Evolutionary conservation across 495 filamentous ascomycete species (phyloP), one percentile per base, ranked within the genome.

Genomic region (Xylaria venustula): DNA sequence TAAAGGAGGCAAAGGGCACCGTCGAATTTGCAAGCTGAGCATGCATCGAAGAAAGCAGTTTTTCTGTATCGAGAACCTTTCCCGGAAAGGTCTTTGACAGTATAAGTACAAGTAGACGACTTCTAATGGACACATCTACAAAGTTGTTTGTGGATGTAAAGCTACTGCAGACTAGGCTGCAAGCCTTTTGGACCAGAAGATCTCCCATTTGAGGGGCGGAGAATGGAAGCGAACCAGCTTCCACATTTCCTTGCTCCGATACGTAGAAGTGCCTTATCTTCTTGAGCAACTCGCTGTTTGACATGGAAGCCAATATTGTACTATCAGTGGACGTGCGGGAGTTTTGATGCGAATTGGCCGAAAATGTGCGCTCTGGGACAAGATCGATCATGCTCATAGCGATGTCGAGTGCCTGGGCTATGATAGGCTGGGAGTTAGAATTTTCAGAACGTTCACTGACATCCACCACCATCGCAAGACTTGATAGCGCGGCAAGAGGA

Each of bases 321-420:
- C 61, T 55, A 45, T 72, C 65, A 42, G 76, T 74, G 8, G 70
- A 66, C 17, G 64, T 63, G 20, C 64, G 57, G 17, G 67, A 34
- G 61, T 66, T 70, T 32, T 63, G 56, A 40, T 58, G 64, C 12
- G 67, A 63, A 37, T 63, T 61, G n/a, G 62, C 71, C 30, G 80
- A 77, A 65, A 95, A 93, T 9, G 86, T 84, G 58, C 87, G 78
- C 58, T 90, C 87, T 14, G 90, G 90, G 14, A 92, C 78, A 20
- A 93, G 72, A 4, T 87, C 84, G 37, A 89, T 72, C 34, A 91
- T 64, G 51, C 80, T 77, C 25, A 76, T 73, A 1, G 79, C 79
- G 55, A 88, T 79, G 23, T 74, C 75, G 40, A 90, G 73, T 1
- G 79, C 83, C 45, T 77, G 72, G 17, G 65, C 68, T 26, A 65